A percentile compares a stretch with the other conserved stretches of the same genome.
Evolutionary conservation across 2,329 filamentous ascomycete species (phyloP).

Genomic region (Diaporthe destruens): DNA sequence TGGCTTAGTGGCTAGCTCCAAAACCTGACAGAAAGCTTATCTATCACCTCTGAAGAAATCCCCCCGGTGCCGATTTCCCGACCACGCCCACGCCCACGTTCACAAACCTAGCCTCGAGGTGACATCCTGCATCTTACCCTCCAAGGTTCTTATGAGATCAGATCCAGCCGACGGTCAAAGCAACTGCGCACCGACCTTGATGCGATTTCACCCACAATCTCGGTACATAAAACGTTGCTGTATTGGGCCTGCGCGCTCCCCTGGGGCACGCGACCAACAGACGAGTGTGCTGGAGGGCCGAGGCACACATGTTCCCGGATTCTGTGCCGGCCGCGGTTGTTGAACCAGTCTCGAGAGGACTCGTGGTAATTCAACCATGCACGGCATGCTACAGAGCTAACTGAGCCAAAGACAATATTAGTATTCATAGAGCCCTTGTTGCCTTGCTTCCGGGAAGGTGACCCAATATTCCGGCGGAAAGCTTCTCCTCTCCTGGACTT

Average conservation of each 20-base stretch:
- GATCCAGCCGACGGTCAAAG: conserved; percentile 26
- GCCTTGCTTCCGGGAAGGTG: neutral
- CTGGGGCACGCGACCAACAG: conserved; percentile 17
- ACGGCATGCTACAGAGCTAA: neutral
- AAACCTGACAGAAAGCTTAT: conserved; percentile 31
- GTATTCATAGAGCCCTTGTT: neutral
- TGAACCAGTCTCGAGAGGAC: neutral
- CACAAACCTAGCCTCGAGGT: neutral
- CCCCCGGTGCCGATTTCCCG: conserved; percentile 18
- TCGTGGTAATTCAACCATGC: neutral
- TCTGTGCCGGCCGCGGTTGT: neutral
- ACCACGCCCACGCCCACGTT: neutral
- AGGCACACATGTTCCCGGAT: neutral
- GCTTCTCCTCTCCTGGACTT: neutral
- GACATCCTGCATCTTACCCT: conserved; percentile 24
- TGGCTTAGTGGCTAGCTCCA: conserved; percentile 7
- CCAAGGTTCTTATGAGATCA: conserved; percentile 13
- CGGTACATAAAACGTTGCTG: neutral
- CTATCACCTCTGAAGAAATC: neutral
- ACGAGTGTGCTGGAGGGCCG: neutral
- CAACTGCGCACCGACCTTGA: conserved; percentile 7
- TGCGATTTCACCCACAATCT: conserved; percentile 25
- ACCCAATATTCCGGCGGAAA: neutral
- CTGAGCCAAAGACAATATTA: neutral
- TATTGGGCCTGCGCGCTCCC: neutral